These are phyloP conservation scores for Phaeophleospora eucalypticola DNA, from an alignment of 2,329 filamentous ascomycete species.

Conservation along the genomic window DNA sequence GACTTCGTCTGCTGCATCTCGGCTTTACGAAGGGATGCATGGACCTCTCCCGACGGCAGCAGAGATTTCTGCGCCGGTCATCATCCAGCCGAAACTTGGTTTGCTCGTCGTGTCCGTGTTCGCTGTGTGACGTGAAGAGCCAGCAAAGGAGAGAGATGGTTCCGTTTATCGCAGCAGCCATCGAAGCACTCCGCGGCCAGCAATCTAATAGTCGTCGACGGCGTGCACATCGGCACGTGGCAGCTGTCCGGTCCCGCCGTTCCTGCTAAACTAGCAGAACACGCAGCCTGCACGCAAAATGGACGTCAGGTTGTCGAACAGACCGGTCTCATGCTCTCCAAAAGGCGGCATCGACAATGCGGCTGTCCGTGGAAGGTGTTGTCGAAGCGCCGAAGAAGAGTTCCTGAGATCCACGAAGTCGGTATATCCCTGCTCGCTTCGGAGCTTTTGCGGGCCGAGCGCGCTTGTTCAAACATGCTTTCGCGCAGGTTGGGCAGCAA, in stretches of 20 bases:
- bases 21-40: neutral
- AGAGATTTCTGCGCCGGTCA: neutral
- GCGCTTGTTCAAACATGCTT: neutral
- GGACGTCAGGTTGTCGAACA: neutral
- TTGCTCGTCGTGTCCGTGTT: neutral
- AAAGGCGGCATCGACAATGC: neutral
- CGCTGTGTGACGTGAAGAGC: too few species aligned
- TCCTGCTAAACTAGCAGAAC: neutral
- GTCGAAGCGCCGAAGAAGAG: neutral
- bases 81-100: neutral
- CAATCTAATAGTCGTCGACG: neutral
- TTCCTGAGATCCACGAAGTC: neutral
- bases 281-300: neutral
- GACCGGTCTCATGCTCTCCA: neutral
- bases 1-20: neutral
- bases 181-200: neutral
- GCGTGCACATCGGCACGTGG: neutral
- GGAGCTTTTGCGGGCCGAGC: neutral
- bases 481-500: conserved; percentile 13
- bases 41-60: neutral
- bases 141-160: too few species aligned
- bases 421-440: neutral
- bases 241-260: neutral
- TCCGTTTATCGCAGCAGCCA: neutral
- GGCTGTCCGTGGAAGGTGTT: neutral